Base-by-base conservation (phyloP, 768 basidiomycete genomes). In the Lactifluus subvellereus region DNA sequence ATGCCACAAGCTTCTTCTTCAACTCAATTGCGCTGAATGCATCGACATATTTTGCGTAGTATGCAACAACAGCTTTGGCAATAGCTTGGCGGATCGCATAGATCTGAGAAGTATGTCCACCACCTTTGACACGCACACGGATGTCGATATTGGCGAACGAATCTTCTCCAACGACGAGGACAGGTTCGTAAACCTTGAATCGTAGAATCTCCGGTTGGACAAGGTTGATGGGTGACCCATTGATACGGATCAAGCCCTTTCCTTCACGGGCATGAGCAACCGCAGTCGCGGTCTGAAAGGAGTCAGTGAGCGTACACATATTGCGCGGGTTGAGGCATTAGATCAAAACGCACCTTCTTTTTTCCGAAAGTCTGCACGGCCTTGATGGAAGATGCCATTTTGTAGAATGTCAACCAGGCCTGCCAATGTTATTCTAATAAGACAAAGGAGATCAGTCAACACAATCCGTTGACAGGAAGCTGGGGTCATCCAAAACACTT, bases 311-410 rank as follows among this genome's bases (percentile, higher is more conserved):
- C 11, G n/a, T 51, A 22, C n/a, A n/a, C 33, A 54, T 2, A 55
- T n/a, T 20, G n/a, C 33, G 40, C 37, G 14, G 6, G 56, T 27
- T 55, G 72, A 35, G 37, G n/a, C 48, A 33, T 45, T 49, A 45
- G 37, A 50, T 60, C 10, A 62, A 14, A 30, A 68, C 84, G 67
- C 75, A 84, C 93, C 90, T 98, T 98, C 88, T 98, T 98, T 92
- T 98, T 98, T 78, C 96, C 96, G 80, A 98, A 98, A 67, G 93
- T 96, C 76, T 98, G 96, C 70, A 98, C 96, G 80, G 95, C 93
- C 80, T 92, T 91, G 68, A 78, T 76, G 70, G 80, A 73, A 73
- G 88, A 82, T 70, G 86, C 84, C 89, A 91, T 91, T 77, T 79
- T 84, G 56, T 65, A 51, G 66, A 67, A 63, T 59, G 58, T 51